Evolutionary conservation across 129 eudicot species (phyloP).

Genomic region (Flaveria ramosissima): DNA sequence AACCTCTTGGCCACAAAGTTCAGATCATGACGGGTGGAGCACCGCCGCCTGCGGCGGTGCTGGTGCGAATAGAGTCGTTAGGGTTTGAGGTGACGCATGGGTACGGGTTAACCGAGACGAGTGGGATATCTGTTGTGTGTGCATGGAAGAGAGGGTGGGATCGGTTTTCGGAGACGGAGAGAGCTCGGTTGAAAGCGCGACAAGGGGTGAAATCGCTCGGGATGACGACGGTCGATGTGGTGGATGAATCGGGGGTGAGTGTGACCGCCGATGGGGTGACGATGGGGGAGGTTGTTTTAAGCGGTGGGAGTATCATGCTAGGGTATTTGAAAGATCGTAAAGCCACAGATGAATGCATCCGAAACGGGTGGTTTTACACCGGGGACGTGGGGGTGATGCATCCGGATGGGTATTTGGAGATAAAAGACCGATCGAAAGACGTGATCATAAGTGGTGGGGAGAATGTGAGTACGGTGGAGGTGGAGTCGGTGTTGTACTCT

Average conservation of each 20-base stretch:
- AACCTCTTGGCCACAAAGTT: background rate
- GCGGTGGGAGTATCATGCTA: background rate
- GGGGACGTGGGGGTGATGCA: background rate
- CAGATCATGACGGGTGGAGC: background rate
- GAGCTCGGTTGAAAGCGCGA: background rate
- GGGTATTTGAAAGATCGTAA: background rate
- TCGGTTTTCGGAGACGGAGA: constrained; percentile 4
- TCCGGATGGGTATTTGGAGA: background rate
- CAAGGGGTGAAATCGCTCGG: background rate
- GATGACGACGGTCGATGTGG: constrained; percentile 10
- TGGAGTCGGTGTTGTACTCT: background rate
- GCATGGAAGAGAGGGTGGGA: constrained; percentile 5
- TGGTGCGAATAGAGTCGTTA: background rate
- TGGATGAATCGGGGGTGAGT: constrained; percentile 11
- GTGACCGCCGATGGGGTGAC: background rate
- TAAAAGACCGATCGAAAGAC: background rate
- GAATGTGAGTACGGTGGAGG: constrained; percentile 6
- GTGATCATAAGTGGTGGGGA: background rate
- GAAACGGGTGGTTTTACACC: background rate
- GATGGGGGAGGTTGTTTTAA: background rate
- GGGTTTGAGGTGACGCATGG: background rate
- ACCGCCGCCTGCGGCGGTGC: background rate
- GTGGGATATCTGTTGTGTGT: background rate
- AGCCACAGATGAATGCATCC: background rate
- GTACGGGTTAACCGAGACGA: background rate